phyloP scores from a whole-genome alignment of 768 basidiomycete species.

The Amanita muscaria region DNA sequence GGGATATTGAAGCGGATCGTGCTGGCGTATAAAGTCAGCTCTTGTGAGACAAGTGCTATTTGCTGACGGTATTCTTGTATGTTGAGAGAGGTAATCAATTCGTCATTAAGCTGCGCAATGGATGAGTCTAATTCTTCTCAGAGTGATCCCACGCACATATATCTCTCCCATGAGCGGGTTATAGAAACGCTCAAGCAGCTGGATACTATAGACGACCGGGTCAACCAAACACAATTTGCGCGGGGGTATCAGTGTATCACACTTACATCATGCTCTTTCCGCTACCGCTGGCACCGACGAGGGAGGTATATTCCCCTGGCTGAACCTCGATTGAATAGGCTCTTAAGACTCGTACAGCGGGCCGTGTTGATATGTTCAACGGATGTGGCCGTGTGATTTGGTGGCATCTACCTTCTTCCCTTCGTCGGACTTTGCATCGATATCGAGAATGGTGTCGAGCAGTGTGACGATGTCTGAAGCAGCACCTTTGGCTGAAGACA shows the following conservation, averaged over 20 bases:
- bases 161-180: conserved; percentile 67
- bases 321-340: conserved; percentile 63
- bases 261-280: conserved; percentile 78
- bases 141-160: conserved; percentile 33
- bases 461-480: conserved; percentile 68
- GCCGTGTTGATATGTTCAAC: conserved; percentile 73
- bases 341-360: conserved; percentile 75
- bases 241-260: conserved; percentile 7
- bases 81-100: conserved; percentile 69
- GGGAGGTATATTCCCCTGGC: conserved; percentile 72
- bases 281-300: conserved; percentile 75
- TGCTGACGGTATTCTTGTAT: conserved; percentile 83
- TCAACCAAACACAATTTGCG: neutral
- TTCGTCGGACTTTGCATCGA: conserved; percentile 68
- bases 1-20: conserved; percentile 86
- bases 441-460: conserved; percentile 65
- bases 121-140: neutral
- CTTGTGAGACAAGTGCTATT: conserved; percentile 87
- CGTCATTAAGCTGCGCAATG: conserved; percentile 53
- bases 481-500: conserved; percentile 76
- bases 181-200: conserved; percentile 79
- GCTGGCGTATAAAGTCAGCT: conserved; percentile 86
- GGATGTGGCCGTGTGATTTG: conserved; percentile 51
- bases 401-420: conserved; percentile 44
- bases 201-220: conserved; percentile 44